A percentile compares a stretch with the other conserved stretches of the same genome.
These are phyloP conservation scores for Venturia oleaginea DNA, from an alignment of 2,329 filamentous ascomycete species.

Conservation along the genomic window DNA sequence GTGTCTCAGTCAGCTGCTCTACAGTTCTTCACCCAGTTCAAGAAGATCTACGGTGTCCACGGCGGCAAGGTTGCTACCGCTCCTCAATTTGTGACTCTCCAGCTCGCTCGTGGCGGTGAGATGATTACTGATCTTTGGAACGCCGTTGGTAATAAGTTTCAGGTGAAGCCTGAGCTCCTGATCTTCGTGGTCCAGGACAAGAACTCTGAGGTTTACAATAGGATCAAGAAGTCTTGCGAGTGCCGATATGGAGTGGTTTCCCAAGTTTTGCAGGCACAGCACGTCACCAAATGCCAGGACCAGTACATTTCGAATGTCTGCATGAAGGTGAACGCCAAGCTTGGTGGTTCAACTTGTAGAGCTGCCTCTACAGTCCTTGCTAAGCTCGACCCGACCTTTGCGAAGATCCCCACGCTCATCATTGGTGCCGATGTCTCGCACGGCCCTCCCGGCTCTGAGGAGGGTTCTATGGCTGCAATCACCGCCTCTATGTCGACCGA, in stretches of 20 bases:
- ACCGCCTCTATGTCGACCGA: constrained; percentile 71
- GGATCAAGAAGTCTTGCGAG: constrained; percentile 83
- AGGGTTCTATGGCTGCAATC: constrained; percentile 71
- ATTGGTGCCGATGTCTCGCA: constrained; percentile 92
- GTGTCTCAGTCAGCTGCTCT: background rate
- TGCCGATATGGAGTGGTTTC: constrained; percentile 76
- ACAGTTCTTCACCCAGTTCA: constrained; percentile 38
- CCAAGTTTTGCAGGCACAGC: constrained; percentile 66
- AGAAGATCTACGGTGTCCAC: constrained; percentile 50
- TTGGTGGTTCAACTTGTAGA: constrained; percentile 68
- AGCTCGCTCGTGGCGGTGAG: constrained; percentile 33
- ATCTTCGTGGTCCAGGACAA: constrained; percentile 69
- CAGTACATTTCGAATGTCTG: constrained; percentile 92
- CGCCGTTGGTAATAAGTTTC: constrained; percentile 34
- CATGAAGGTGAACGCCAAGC: constrained; percentile 96
- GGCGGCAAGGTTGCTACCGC: constrained; percentile 47
- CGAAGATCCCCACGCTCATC: constrained; percentile 57
- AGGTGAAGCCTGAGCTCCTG: constrained; percentile 60
- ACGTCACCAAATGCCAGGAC: constrained; percentile 58
- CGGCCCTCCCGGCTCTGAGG: constrained; percentile 53
- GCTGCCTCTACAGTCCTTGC: constrained; percentile 17
- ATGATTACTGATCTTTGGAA: constrained; percentile 50
- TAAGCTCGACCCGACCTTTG: constrained; percentile 10
- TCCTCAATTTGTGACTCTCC: constrained; percentile 32
- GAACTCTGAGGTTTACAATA: constrained; percentile 64